Evolutionary conservation across 345 rosid species (phyloP).

Genomic region (Cardiospermum halicacabum): DNA sequence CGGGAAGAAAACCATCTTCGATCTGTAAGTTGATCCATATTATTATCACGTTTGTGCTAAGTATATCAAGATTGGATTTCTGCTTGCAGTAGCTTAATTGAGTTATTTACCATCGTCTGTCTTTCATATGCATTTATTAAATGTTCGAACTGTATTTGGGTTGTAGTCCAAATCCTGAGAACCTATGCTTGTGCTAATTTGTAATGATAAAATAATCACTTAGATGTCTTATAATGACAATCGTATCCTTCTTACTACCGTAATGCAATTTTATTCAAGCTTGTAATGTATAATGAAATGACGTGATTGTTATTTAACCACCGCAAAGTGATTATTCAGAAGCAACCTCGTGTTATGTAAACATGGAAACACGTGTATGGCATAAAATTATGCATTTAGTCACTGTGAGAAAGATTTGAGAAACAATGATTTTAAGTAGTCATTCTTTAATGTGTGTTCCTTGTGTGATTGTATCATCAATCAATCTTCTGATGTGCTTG

Average conservation of each 20-base stretch:
- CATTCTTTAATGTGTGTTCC: background rate
- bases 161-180: background rate
- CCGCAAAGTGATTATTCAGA: no score
- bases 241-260: no score
- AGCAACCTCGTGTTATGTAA: background rate
- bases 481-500: no score
- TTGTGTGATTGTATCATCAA: no score
- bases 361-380: background rate
- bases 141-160: background rate
- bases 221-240: no score
- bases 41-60: background rate
- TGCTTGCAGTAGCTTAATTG: background rate
- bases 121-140: background rate
- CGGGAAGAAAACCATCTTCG: conserved; percentile 47
- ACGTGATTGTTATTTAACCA: no score
- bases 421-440: background rate
- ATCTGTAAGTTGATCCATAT: conserved; percentile 47
- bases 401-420: background rate
- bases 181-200: no score
- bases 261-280: no score
- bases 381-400: background rate
- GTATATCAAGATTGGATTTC: background rate
- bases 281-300: no score
- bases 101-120: background rate
- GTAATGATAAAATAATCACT: no score